These are phyloP conservation scores for Kurtzmaniella quercitrusa DNA, from an alignment of 1,139 yeast genomes.

Conservation along the genomic window DNA sequence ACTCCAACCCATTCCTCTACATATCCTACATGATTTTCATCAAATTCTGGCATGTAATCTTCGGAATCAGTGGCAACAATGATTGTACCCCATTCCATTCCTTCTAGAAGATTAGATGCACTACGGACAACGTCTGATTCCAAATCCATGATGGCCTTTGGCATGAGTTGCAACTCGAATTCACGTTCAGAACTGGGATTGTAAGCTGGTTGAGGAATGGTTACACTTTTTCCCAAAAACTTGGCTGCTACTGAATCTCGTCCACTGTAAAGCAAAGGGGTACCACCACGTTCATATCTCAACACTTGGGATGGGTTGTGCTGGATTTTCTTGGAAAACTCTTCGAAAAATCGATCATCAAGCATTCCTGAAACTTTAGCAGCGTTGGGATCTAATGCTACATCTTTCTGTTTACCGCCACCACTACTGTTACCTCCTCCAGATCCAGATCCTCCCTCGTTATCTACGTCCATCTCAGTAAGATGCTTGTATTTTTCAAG, in stretches of 20 bases:
- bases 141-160: slow-evolving; percentile 79
- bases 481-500: slow-evolving; percentile 46
- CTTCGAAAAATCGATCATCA: slow-evolving; percentile 75
- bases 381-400: slow-evolving; percentile 30
- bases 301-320: slow-evolving; percentile 85
- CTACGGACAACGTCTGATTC: slow-evolving; percentile 39
- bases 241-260: slow-evolving; percentile 50
- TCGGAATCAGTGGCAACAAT: slow-evolving; percentile 76
- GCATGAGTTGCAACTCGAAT: slow-evolving; percentile 91
- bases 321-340: slow-evolving; percentile 67
- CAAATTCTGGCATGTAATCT: slow-evolving; percentile 63
- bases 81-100: slow-evolving; percentile 98
- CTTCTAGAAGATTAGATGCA: slow-evolving; percentile 43
- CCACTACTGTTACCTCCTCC: not conserved
- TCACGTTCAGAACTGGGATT: slow-evolving; percentile 62
- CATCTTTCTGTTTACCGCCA: not conserved
- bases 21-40: slow-evolving; percentile 68
- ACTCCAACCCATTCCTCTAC: slow-evolving; percentile 90
- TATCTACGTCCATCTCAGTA: slow-evolving; percentile 37
- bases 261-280: slow-evolving; percentile 69
- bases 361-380: slow-evolving; percentile 48
- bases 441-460: slow-evolving; percentile 5
- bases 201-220: slow-evolving; percentile 49
- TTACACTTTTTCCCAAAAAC: slow-evolving; percentile 25
- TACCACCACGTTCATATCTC: slow-evolving; percentile 73